These are phyloP conservation scores for Zymoseptoria passerinii DNA, from an alignment of 2,329 filamentous ascomycete species.

Conservation along the genomic window DNA sequence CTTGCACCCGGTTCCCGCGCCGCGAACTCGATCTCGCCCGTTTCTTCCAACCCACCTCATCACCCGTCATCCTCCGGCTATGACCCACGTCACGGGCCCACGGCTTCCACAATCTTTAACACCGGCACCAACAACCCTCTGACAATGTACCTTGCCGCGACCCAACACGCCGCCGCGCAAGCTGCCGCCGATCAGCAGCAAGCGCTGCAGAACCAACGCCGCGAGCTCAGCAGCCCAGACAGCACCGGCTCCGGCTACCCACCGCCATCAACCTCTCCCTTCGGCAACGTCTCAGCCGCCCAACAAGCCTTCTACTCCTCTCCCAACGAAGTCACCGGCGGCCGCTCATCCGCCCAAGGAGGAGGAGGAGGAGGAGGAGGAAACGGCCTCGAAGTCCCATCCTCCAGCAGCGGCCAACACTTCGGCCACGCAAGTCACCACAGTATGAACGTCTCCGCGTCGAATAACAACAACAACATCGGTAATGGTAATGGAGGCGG, in stretches of 20 bases:
- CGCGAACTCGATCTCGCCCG: conserved; percentile 54
- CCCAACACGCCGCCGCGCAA: conserved; percentile 58
- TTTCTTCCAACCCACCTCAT: conserved; percentile 42
- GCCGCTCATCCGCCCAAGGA: conserved; percentile 13
- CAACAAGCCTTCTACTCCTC: conserved; percentile 75
- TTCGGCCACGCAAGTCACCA: conserved; percentile 48
- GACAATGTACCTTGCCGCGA: conserved; percentile 69
- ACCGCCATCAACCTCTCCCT: conserved; percentile 33
- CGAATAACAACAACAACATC: not conserved
- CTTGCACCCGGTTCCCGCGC: conserved; percentile 45
- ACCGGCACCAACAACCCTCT: conserved; percentile 74
- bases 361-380: not conserved
- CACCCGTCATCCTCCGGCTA: conserved; percentile 43
- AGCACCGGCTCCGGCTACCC: conserved; percentile 46
- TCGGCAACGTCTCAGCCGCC: conserved; percentile 44
- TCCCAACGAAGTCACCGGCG: conserved; percentile 50
- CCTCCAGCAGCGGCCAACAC: conserved; percentile 32
- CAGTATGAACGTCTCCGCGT: conserved; percentile 39
- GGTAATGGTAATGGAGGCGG: conserved; percentile 13
- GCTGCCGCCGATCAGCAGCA: conserved; percentile 18
- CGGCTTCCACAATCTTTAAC: conserved; percentile 68
- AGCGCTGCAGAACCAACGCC: conserved; percentile 43
- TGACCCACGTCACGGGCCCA: conserved; percentile 54
- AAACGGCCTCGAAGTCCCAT: conserved; percentile 25
- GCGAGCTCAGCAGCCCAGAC: conserved; percentile 36